phyloP scores from a whole-genome alignment of 2,329 filamentous ascomycete genomes.

The Cladosporium sphaerospermum region DNA sequence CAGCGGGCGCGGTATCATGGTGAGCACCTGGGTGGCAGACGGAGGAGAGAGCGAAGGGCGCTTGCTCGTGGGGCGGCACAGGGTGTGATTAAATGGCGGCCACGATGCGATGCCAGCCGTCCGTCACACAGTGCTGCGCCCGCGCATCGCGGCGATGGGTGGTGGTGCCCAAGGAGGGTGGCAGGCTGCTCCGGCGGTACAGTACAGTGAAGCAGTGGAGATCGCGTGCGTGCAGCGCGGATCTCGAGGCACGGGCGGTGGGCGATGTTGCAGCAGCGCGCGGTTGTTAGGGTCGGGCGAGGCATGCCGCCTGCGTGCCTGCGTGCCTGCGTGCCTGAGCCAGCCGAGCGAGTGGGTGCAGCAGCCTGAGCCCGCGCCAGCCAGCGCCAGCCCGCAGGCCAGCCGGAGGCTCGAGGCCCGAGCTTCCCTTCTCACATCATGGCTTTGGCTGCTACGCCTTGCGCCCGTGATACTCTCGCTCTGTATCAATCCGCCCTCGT shows the following conservation, averaged over 20 bases:
- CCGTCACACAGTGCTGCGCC: not conserved
- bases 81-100: slow-evolving; percentile 7
- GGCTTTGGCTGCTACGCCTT: not conserved
- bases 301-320: not conserved
- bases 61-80: slow-evolving; percentile 8
- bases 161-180: not conserved
- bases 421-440: slow-evolving; percentile 1
- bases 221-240: not conserved
- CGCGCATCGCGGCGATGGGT: not conserved
- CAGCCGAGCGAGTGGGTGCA: not conserved
- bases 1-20: not conserved
- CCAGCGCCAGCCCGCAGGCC: not conserved
- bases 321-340: not conserved
- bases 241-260: too few species aligned
- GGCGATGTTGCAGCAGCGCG: too few species aligned
- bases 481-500: not conserved
- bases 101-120: slow-evolving; percentile 8
- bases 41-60: too few species aligned
- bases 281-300: not conserved
- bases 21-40: not conserved
- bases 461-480: slow-evolving; percentile 3
- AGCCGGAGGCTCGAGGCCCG: not conserved
- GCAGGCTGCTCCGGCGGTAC: not conserved
- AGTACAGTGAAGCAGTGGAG: not conserved
- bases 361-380: not conserved